Evolutionary conservation across 176 grass and related monocot genomes (phyloP), one percentile per base, ranked within the genome.

Genomic region (Carex littledalei): DNA sequence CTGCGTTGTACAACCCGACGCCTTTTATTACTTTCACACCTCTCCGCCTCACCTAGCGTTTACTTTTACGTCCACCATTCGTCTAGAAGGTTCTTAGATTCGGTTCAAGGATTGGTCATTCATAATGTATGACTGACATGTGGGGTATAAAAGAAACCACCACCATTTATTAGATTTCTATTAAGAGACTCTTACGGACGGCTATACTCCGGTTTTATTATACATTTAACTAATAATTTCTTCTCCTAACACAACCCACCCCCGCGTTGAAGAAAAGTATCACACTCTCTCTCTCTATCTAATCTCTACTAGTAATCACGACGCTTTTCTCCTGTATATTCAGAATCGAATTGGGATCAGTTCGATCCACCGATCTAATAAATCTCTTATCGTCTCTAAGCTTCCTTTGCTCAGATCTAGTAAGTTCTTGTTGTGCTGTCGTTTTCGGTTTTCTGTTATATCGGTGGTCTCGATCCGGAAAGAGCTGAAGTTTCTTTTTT

Each of bases 231-330:
- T 18, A 21, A 18, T 80, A 9, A 34, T 74, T 57, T 78, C 73
- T 78, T 57, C 74, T 78, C 74, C 81, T 52, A 83, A 83, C 63
- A 18, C 35, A 63, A 68, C 60, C 81, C 81, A 68, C 55, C 78
- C 47, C 81, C 61, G 62, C 81, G 81, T 83, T 83, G 81, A 83
- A 83, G 39, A 65, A 53, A 54, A 67, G 41, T 66, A 82, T 65
- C 53, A 50, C 43, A 12, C n/a, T 15, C 1, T 74, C 43, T 74
- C n/a, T n/a, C n/a, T n/a, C n/a, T 26, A 45, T 74, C 26, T 56
- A 78, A 78, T 78, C 74, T 34, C 74, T 35, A 57, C 74, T 56
- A 56, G 45, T 72, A n/a, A 72, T 72, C 67, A n/a, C 67, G 35
- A 71, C 17, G 17, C 35, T 71, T 71, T 37, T 81, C 50, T 57